Percentiles rank a stretch among this genome's conserved stretches.
These are phyloP conservation scores for Apiosordaria backusii DNA, from an alignment of 495 filamentous ascomycete genomes.

Conservation along the genomic window DNA sequence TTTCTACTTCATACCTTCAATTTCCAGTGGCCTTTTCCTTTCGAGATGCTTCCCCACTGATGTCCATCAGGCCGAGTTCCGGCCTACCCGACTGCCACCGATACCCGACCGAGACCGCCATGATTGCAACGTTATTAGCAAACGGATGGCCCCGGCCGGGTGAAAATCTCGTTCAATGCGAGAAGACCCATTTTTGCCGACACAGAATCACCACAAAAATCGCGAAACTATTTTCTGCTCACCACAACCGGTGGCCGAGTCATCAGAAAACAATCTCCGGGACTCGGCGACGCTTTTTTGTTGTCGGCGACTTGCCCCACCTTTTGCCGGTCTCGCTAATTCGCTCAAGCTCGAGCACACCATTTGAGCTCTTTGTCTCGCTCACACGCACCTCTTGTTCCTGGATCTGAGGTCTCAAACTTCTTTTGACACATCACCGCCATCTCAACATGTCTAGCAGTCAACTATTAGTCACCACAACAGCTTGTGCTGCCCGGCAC, in stretches of 20 bases:
- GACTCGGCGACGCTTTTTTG: no score
- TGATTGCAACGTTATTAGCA: background rate
- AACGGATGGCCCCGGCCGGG: background rate
- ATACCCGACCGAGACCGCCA: background rate
- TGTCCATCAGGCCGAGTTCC: background rate
- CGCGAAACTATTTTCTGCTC: background rate
- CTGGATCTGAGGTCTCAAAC: background rate
- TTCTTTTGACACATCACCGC: background rate
- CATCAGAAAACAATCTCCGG: background rate
- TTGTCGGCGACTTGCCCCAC: background rate
- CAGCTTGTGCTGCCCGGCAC: background rate
- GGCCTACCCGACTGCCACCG: background rate
- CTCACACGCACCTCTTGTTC: background rate
- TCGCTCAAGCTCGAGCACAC: slow-evolving; percentile 1
- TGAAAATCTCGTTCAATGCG: background rate
- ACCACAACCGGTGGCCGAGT: background rate
- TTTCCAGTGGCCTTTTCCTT: no score
- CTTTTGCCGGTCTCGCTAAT: background rate
- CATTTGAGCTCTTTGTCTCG: background rate
- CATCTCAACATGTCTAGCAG: slow-evolving; percentile 11
- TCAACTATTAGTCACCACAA: slow-evolving; percentile 13
- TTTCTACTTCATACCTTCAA: no score
- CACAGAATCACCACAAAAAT: background rate
- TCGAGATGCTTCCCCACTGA: no score
- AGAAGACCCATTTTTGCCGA: background rate